A percentile compares a stretch with the other conserved stretches of the same genome.
These are phyloP conservation scores for Rhodofomes roseus DNA, from an alignment of 1,284 basidiomycete species.

Conservation along the genomic window DNA sequence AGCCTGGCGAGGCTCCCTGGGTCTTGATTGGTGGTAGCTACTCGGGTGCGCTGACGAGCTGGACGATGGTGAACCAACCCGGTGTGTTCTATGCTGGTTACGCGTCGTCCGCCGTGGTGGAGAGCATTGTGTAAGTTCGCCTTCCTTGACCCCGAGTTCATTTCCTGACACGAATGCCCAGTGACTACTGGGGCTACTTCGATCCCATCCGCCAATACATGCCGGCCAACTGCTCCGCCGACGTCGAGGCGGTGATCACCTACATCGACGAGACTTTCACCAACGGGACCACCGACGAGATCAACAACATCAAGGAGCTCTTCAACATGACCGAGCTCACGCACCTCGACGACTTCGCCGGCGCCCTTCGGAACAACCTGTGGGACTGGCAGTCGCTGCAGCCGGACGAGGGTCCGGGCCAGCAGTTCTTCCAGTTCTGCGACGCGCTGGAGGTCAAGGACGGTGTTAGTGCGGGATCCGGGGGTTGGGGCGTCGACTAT, in stretches of 20 bases:
- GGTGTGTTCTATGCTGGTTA: constrained; percentile 66
- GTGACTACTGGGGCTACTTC: constrained; percentile 67
- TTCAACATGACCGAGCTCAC: constrained; percentile 56
- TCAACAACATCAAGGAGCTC: constrained; percentile 47
- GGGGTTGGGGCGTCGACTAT: constrained; percentile 62
- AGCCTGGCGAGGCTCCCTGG: constrained; percentile 62
- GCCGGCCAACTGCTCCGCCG: constrained; percentile 71
- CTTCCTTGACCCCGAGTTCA: not conserved
- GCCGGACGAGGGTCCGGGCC: constrained; percentile 36
- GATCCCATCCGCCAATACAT: constrained; percentile 66
- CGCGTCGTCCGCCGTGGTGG: constrained; percentile 68
- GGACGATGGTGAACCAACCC: constrained; percentile 69
- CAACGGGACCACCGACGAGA: constrained; percentile 38
- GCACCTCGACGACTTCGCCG: constrained; percentile 66
- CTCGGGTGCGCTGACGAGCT: constrained; percentile 64
- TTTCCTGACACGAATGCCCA: constrained; percentile 5
- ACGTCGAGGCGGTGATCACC: constrained; percentile 61
- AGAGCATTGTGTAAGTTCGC: constrained; percentile 52
- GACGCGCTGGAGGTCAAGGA: constrained; percentile 70
- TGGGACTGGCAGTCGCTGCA: constrained; percentile 57
- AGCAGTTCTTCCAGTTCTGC: constrained; percentile 61
- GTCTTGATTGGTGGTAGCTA: constrained; percentile 71
- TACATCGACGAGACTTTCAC: constrained; percentile 58
- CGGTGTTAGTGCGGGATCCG: constrained; percentile 47
- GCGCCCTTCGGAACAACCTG: constrained; percentile 52